phyloP scores from a whole-genome alignment of 495 filamentous ascomycete genomes.

The Aspergillus coremiiformis region DNA sequence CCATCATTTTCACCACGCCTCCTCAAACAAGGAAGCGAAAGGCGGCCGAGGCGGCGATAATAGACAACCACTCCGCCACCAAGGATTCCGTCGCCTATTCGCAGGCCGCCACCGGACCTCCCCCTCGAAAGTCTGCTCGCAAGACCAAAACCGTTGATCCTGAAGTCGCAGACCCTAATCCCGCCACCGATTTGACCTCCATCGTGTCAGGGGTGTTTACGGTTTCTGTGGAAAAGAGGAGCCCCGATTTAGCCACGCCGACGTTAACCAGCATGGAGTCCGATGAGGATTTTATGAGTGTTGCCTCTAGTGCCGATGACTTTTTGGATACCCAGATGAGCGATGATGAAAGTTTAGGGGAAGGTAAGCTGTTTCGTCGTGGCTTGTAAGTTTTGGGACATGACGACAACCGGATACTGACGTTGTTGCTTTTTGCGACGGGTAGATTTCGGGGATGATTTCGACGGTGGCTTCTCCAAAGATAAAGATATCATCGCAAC shows the following conservation, averaged over 20 bases:
- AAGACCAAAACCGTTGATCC: slow-evolving; percentile 6
- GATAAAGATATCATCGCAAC: slow-evolving; percentile 68
- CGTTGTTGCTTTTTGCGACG: slow-evolving; percentile 15
- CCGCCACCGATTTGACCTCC: slow-evolving; percentile 4
- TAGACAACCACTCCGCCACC: slow-evolving; percentile 43
- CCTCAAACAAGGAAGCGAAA: slow-evolving; percentile 78
- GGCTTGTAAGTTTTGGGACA: no score
- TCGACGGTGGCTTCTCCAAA: slow-evolving; percentile 67
- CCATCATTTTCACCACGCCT: slow-evolving; percentile 51
- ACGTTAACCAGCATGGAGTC: slow-evolving; percentile 75
- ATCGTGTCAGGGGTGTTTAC: slow-evolving; percentile 7
- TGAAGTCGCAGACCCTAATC: slow-evolving; percentile 5
- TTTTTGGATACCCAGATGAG: slow-evolving; percentile 60
- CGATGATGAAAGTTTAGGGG: slow-evolving; percentile 71
- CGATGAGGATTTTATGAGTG: slow-evolving; percentile 91
- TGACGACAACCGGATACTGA: not conserved
- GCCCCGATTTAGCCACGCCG: slow-evolving; percentile 35
- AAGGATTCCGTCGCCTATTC: slow-evolving; percentile 23
- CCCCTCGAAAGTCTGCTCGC: slow-evolving; percentile 7
- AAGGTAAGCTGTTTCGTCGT: slow-evolving; percentile 48
- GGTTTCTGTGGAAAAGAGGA: slow-evolving; percentile 11
- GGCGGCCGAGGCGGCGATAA: slow-evolving; percentile 67
- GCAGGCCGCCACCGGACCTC: slow-evolving; percentile 25
- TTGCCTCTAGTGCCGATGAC: slow-evolving; percentile 69
- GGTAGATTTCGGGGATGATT: slow-evolving; percentile 65